A percentile compares a stretch with the other conserved stretches of the same genome.
These are phyloP conservation scores for Ascocoryne sarcoides DNA, from an alignment of 2,329 filamentous ascomycete genomes.

Conservation along the genomic window DNA sequence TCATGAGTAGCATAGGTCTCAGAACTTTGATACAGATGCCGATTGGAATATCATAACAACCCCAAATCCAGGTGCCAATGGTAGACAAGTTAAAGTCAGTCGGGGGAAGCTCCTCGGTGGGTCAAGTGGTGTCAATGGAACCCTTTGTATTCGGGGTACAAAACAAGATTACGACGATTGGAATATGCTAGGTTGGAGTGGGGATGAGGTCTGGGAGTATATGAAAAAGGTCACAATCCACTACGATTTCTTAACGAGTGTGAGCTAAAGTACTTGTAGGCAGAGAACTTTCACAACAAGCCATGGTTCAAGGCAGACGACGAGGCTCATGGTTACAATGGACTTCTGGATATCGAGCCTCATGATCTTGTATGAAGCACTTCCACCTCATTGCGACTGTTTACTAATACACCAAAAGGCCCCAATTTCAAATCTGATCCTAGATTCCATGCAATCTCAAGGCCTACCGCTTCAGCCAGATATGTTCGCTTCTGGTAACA, in stretches of 20 bases:
- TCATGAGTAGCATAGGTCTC: too few species aligned
- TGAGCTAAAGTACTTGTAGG: too few species aligned
- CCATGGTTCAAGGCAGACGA: conserved; percentile 44
- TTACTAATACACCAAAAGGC: conserved; percentile 8
- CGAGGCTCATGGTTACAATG: conserved; percentile 40
- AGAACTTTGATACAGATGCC: conserved; percentile 39
- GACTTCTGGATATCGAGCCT: conserved; percentile 46
- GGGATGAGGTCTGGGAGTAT: conserved; percentile 46
- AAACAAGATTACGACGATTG: conserved; percentile 47
- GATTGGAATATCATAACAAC: conserved; percentile 43
- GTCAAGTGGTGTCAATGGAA: conserved; percentile 41
- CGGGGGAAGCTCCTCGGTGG: conserved; percentile 42
- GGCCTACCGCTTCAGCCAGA: conserved; percentile 47
- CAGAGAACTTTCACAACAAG: conserved; percentile 50
- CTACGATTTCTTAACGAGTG: conserved; percentile 23
- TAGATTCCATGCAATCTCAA: conserved; percentile 45
- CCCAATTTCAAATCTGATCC: conserved; percentile 46
- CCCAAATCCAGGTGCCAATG: conserved; percentile 32
- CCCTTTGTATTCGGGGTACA: conserved; percentile 39
- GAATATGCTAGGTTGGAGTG: conserved; percentile 45
- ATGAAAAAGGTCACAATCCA: conserved; percentile 52
- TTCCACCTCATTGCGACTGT: not conserved
- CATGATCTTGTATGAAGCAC: conserved; percentile 40
- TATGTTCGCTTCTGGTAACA: conserved; percentile 48
- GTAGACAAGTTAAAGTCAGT: conserved; percentile 38